Base-by-base conservation (phyloP, 352 stramenopile species). In the Phytophthora crassamura region DNA sequence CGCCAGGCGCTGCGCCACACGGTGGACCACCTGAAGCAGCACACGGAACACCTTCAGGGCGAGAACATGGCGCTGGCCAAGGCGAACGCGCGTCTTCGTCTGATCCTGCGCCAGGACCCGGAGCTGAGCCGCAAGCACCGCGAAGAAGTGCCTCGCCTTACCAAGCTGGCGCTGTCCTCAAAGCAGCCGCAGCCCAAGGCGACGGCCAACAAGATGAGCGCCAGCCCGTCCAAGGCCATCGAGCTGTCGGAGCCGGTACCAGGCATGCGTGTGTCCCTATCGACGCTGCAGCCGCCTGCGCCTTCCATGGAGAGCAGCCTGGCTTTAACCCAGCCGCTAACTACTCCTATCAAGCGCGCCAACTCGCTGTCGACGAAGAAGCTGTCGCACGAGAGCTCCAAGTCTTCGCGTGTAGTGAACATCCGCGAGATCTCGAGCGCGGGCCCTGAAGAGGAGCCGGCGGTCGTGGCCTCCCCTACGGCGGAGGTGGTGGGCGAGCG, bases 21-120 rank as follows among this genome's bases (percentile, higher is more conserved):
- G 41, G 82, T 91, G 11, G 80, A 90, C 25, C 81, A 89, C 51
- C 50, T 92, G 18, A 80, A 82, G 59, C 78, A 92, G 55, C 84
- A 95, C 69, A 86, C 80, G 35, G 84, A 91, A 22, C 80, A 90
- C 43, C 65, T 95, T 61, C 81, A 93, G 59, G 86, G 73, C 42
- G 85, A 95, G 59, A 95, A 95, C 69, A 81, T 88, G 73, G 82
- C 86, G 48, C 80, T 95, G 40, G 86, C 87, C 18, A 94, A 91
- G 64, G 87, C 85, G 11, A 95, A 95, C 54, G 87, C 87, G 4
- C 87, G 87, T 42, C 70, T 95, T 47, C 87, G 87, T 36, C 41
- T 95, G 22, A 95, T 95, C 42, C 61, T 95, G 48, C 85, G 87
- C 16, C 87, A 95, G 40, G 87, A 95, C 66, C 85, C 87, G 12